Conservation (phyloP, 2,329 filamentous ascomycete genomes). For the Taxawa tesnikishii region DNA sequence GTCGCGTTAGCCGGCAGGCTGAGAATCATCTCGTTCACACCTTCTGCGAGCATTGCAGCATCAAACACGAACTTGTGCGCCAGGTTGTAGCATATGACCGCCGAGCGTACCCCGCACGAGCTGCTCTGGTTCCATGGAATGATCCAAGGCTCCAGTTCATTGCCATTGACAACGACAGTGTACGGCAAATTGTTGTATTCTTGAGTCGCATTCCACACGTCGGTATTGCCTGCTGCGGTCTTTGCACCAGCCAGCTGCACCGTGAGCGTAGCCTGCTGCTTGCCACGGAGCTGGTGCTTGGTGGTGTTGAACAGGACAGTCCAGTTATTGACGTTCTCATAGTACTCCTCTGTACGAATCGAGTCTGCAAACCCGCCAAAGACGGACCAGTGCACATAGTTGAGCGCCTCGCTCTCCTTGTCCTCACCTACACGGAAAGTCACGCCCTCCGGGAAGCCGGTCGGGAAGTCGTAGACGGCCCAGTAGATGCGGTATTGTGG, state of each 20-base stretch:
- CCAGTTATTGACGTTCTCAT: conserved; percentile 46
- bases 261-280: conserved; percentile 44
- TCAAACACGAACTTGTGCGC: conserved; percentile 48
- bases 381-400: conserved; percentile 55
- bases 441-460: conserved; percentile 48
- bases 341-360: conserved; percentile 29
- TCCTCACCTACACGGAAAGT: conserved; percentile 44
- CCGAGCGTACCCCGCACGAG: conserved; percentile 49
- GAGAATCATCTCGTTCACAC: conserved; percentile 43
- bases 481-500: conserved; percentile 52
- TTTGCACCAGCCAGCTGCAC: conserved; percentile 53
- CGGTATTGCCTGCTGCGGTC: conserved; percentile 49
- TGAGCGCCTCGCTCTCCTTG: conserved; percentile 38
- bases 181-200: conserved; percentile 42
- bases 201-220: conserved; percentile 43
- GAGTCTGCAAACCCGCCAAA: conserved; percentile 45
- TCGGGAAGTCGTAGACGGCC: conserved; percentile 45
- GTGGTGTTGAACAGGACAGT: conserved; percentile 41
- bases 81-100: conserved; percentile 50
- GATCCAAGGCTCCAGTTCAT: conserved; percentile 37
- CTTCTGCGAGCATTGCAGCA: conserved; percentile 33
- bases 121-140: conserved; percentile 46
- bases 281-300: conserved; percentile 24
- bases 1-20: conserved; percentile 49
- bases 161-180: conserved; percentile 35